phyloP scores from a whole-genome alignment of 345 rosid genomes.

The Xanthoceras sorbifolium region DNA sequence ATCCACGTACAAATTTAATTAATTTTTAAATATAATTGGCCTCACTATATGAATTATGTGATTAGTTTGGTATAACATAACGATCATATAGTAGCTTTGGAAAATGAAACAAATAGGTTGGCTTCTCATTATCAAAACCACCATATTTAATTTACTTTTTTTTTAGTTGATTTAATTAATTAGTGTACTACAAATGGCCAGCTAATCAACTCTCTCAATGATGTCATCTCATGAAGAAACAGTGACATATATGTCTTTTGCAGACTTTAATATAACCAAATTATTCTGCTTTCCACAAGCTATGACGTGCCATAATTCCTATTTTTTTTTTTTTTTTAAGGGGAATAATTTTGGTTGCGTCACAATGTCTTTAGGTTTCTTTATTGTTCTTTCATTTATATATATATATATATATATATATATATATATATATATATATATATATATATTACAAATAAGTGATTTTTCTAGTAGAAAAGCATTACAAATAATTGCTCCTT shows the following conservation, averaged over 20 bases:
- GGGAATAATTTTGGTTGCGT: too few species aligned
- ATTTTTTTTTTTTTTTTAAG: too few species aligned
- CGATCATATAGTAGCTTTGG: not conserved
- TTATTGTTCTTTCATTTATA: too few species aligned
- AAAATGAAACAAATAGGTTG: constrained; percentile 10
- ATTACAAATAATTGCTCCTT: too few species aligned
- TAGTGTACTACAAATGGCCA: not conserved
- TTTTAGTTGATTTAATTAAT: not conserved
- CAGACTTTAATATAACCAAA: not conserved
- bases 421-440: too few species aligned
- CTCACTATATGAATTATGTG: not conserved
- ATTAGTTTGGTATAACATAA: constrained; percentile 11
- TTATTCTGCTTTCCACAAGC: not conserved
- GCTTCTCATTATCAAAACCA: constrained; percentile 16
- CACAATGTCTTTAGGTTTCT: too few species aligned
- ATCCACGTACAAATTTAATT: not conserved
- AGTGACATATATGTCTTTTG: not conserved
- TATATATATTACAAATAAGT: too few species aligned
- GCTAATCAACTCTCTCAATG: not conserved
- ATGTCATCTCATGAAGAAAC: not conserved
- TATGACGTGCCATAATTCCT: not conserved
- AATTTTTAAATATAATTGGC: not conserved
- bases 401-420: too few species aligned
- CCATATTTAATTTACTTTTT: not conserved
- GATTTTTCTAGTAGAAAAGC: too few species aligned